Percentiles rank a stretch among this genome's conserved stretches.
These are phyloP conservation scores for Wickerhamiella azymoides DNA, from an alignment of 805 yeast species.

Conservation along the genomic window DNA sequence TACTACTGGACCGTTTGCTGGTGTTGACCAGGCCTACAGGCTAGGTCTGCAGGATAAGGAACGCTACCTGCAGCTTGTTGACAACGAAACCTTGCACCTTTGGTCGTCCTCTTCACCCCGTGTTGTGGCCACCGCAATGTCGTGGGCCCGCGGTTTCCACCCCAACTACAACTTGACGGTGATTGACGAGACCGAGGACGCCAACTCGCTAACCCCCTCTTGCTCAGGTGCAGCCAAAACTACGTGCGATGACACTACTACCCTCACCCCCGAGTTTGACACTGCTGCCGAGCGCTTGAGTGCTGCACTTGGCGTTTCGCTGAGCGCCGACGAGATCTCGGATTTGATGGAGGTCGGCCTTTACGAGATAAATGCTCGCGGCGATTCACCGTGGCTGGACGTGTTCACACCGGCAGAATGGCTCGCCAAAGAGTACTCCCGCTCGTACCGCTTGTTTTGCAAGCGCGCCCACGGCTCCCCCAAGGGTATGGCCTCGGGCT, in stretches of 20 bases:
- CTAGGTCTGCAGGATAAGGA: conserved; percentile 35
- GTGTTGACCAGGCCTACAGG: conserved; percentile 31
- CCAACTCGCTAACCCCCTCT: conserved; percentile 41
- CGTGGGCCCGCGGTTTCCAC: conserved; percentile 48
- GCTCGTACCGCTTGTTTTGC: conserved; percentile 34
- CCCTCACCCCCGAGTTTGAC: conserved; percentile 16
- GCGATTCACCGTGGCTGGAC: conserved; percentile 30
- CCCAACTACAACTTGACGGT: conserved; percentile 30
- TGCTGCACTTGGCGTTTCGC: conserved; percentile 25
- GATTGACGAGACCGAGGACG: conserved; percentile 33
- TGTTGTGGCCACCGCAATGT: conserved; percentile 37
- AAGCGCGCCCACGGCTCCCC: conserved; percentile 36
- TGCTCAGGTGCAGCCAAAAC: conserved; percentile 4
- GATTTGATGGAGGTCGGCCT: conserved; percentile 35
- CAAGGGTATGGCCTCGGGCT: conserved; percentile 30
- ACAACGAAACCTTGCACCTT: conserved; percentile 29
- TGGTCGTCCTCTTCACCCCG: conserved; percentile 23
- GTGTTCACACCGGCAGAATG: conserved; percentile 40
- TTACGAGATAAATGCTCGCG: conserved; percentile 37
- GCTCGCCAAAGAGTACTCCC: conserved; percentile 30
- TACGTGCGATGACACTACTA: background rate
- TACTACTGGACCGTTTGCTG: conserved; percentile 34
- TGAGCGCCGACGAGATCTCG: conserved; percentile 30
- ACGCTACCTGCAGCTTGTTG: conserved; percentile 32
- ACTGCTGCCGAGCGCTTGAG: conserved; percentile 23